Evolutionary conservation across 805 yeast species (phyloP), one percentile per base, ranked within the genome.

Genomic region (Jamesozyma rosinii): DNA sequence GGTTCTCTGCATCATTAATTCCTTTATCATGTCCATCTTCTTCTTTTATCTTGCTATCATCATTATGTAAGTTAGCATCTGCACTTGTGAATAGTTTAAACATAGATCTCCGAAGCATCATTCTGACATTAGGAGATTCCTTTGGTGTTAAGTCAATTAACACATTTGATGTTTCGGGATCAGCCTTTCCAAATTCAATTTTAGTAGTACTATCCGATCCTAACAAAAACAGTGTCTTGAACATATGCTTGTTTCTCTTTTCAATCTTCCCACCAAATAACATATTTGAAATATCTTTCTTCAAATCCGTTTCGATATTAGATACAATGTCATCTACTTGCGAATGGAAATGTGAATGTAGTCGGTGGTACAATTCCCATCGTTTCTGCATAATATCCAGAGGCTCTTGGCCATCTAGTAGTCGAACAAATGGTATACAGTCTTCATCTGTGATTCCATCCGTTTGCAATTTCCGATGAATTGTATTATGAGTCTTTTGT

Each of bases 391-490:
- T 63, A 42, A 67, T 63, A 1, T 56, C 61, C 3, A 50, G 43
- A 1, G 72, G 63, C 50, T 75, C 80, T 14, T 60, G 48, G 1
- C 76, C 77, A 15, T 66, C 65, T 32, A 73, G 46, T 5, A 75
- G 55, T 37, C 60, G 55, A 6, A 69, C 62, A 55, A 74, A 71
- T 11, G 77, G 77, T 5, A 63, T 47, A 3, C 49, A 21, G 5
- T 53, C 46, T 4, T 14, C 17, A 2, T 45, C 39, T 2, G 15
- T 15, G 14, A 38, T 39, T 3, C 29, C n/a, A 6, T 22, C 40
- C 5, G 42, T 32, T 10, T 44, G 35, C 17, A 55, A 39, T 34
- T 47, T 49, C 1, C 63, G 63, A 31, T 38, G 41, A 8, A 56
- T 44, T 6, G 49, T 48, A 36, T 52, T 58, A 40, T 57, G 58